Base-by-base conservation (phyloP, 2,329 filamentous ascomycete genomes). In the Exophiala phaeomuriformis region DNA sequence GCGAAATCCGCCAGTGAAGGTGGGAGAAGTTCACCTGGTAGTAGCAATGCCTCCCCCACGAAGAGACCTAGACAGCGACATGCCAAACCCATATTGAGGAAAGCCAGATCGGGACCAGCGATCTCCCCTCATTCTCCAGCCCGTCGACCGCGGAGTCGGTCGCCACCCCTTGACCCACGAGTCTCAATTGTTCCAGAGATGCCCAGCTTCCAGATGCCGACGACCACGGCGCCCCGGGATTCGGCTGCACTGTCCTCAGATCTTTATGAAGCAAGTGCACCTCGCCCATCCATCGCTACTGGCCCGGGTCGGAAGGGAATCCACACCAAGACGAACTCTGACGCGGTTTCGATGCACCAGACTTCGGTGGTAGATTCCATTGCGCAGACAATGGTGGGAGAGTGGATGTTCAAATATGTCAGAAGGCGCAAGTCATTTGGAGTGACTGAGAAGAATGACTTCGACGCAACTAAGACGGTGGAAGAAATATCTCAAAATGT, bases 331-430 rank as follows among this genome's bases (percentile, higher is more conserved):
- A 61, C 68, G 5, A 76, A 76, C 39, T 84, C 79, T 3, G 74
- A 77, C 51, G 77, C 74, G 40, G 83, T 77, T 61, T 73, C 76
- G 7, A 77, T 81, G 31, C 84, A 89, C 61, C 81, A 84, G 41
- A 85, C 85, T 0, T 86, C 83, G 42, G 88, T 97, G 9, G 91
- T 98, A 4, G 93, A 97, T 72, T 90, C 93, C 2, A 97, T 98
- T 69, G 90, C 93, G 1, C 90, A 95, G 66, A 94, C 91, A 0
- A 98, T 98, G 93, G 89, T 98, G 31, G 93, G 93, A 36, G 93
- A 97, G 56, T 73, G 69, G 72, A 74, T 72, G 72, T 73, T 68
- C 67, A 76, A 76, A 59, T 76, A 76, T 56, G 70, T 76, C 30
- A 67, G 67, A 52, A 67, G 68, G 57, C 82, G 91, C 61, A 96